These are phyloP conservation scores for Epichloe scottii DNA, from an alignment of 2,329 filamentous ascomycete genomes.

Conservation along the genomic window DNA sequence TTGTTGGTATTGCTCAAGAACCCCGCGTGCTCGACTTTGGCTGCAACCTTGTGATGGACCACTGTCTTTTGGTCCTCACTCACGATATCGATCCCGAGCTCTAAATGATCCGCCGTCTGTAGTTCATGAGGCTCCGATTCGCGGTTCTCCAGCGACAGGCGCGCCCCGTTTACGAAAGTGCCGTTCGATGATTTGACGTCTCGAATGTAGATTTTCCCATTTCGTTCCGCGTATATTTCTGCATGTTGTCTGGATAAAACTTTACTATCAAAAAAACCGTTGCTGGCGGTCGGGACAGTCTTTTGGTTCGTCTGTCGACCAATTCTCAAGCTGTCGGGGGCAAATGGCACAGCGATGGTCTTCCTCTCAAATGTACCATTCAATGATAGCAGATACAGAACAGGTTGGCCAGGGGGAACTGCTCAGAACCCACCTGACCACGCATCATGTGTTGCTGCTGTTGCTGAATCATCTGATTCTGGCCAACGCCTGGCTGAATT, in stretches of 20 bases:
- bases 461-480: slow-evolving; percentile 29
- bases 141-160: slow-evolving; percentile 84
- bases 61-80: slow-evolving; percentile 98
- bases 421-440: slow-evolving; percentile 44
- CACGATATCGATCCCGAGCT: slow-evolving; percentile 95
- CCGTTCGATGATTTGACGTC: slow-evolving; percentile 98
- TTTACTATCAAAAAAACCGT: slow-evolving; percentile 97
- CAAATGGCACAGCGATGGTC: slow-evolving; percentile 85
- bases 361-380: slow-evolving; percentile 97
- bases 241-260: slow-evolving; percentile 93
- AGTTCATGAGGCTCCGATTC: slow-evolving; percentile 94
- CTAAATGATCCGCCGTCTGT: slow-evolving; percentile 79
- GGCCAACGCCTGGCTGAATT: slow-evolving; percentile 19
- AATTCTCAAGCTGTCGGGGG: slow-evolving; percentile 87
- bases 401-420: slow-evolving; percentile 52
- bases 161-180: slow-evolving; percentile 89
- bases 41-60: slow-evolving; percentile 95
- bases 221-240: slow-evolving; percentile 78
- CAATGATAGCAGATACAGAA: slow-evolving; percentile 76
- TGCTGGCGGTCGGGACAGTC: slow-evolving; percentile 77
- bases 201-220: slow-evolving; percentile 87
- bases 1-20: slow-evolving; percentile 64
- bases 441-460: slow-evolving; percentile 38
- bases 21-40: slow-evolving; percentile 91
- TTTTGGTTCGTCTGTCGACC: slow-evolving; percentile 96